Evolutionary conservation across 768 basidiomycete species (phyloP).

Genomic region (Hypsizygus marmoreus): DNA sequence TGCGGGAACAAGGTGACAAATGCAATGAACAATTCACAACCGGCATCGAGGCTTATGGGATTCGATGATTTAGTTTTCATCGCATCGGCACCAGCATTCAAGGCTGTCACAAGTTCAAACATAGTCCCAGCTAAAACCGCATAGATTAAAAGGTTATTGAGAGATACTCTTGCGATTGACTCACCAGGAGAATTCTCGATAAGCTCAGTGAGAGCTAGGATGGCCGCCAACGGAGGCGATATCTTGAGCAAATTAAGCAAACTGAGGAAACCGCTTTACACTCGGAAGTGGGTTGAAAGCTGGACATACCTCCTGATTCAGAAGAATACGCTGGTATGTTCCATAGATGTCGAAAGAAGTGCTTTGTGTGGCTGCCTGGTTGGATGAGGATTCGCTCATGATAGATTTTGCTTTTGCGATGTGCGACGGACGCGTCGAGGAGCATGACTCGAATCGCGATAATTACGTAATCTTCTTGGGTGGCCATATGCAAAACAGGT

Average conservation of each 20-base stretch:
- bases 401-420: too few relatives aligned
- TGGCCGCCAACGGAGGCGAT: conserved; percentile 84
- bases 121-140: conserved; percentile 74
- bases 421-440: too few relatives aligned
- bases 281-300: background rate
- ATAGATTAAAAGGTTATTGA: conserved; percentile 5
- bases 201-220: conserved; percentile 80
- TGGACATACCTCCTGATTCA: conserved; percentile 62
- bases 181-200: conserved; percentile 79
- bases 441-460: conserved; percentile 7
- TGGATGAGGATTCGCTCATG: conserved; percentile 4
- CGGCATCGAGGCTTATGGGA: conserved; percentile 84
- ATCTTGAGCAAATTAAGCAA: conserved; percentile 63
- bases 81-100: conserved; percentile 71
- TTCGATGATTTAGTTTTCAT: conserved; percentile 69
- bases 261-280: conserved; percentile 1
- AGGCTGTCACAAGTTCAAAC: conserved; percentile 87
- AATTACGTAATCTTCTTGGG: conserved; percentile 13
- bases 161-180: conserved; percentile 16
- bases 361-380: conserved; percentile 2
- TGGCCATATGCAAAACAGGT: background rate
- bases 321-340: conserved; percentile 63
- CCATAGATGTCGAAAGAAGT: conserved; percentile 38
- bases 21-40: conserved; percentile 87
- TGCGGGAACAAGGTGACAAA: conserved; percentile 86